phyloP scores from a whole-genome alignment of 495 filamentous ascomycete genomes.

The Penicillium taxi region DNA sequence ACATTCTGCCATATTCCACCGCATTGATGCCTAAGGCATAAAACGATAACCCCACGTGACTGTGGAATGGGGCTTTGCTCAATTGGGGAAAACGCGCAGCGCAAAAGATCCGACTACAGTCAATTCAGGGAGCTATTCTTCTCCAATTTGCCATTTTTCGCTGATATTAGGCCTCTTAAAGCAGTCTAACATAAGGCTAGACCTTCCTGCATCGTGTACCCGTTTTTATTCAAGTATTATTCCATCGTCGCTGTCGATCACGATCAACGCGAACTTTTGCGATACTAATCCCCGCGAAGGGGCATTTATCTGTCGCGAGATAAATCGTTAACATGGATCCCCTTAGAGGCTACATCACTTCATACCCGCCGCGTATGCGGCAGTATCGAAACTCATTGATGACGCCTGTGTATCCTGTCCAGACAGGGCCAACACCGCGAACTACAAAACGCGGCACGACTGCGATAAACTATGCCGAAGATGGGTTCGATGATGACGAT shows the following conservation, averaged over 20 bases:
- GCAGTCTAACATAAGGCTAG: too few relatives aligned
- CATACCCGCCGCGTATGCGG: constrained; percentile 85
- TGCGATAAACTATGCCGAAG: constrained; percentile 95
- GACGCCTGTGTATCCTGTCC: constrained; percentile 69
- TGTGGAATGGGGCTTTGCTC: constrained; percentile 19
- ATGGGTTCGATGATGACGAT: constrained; percentile 89
- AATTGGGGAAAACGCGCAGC: constrained; percentile 33
- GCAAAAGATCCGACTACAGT: constrained; percentile 19
- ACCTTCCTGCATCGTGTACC: too few relatives aligned
- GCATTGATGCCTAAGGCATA: neutral
- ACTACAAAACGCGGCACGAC: constrained; percentile 96
- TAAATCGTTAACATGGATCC: constrained; percentile 47
- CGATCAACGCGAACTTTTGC: constrained; percentile 17
- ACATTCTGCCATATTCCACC: too few relatives aligned
- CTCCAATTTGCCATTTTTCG: too few relatives aligned
- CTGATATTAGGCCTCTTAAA: too few relatives aligned
- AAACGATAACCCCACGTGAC: constrained; percentile 7
- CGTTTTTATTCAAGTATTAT: constrained; percentile 1
- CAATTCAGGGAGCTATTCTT: too few relatives aligned
- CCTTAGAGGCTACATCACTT: constrained; percentile 82
- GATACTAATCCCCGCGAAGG: constrained; percentile 20
- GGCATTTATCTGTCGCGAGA: constrained; percentile 35
- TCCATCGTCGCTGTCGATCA: constrained; percentile 10
- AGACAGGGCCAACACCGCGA: constrained; percentile 60
- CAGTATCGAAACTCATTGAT: constrained; percentile 89